phyloP scores from a whole-genome alignment of 257 asterid genomes.

The Fraxinus anomala region DNA sequence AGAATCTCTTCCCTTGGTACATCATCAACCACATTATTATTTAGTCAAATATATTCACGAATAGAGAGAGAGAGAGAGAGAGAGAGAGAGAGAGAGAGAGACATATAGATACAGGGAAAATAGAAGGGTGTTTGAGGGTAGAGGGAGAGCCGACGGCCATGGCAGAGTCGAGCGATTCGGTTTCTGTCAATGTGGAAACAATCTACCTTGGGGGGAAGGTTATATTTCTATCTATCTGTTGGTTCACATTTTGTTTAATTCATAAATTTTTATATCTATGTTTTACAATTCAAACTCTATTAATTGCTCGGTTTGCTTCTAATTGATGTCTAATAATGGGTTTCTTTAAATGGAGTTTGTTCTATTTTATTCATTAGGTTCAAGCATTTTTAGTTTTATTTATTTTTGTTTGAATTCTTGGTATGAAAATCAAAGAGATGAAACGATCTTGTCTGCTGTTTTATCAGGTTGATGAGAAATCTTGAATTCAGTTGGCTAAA shows the following conservation, averaged over 20 bases:
- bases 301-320: neutral
- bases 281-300: neutral
- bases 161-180: conserved; percentile 42
- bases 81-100: conserved; percentile 4
- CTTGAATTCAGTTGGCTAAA: neutral
- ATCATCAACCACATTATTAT: neutral
- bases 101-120: conserved; percentile 18
- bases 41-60: neutral
- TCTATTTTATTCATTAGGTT: neutral
- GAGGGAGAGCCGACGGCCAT: conserved; percentile 40
- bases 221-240: neutral
- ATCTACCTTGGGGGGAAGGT: conserved; percentile 57
- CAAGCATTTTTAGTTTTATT: neutral
- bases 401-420: neutral
- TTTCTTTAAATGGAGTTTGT: neutral
- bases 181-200: conserved; percentile 42
- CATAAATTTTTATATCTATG: neutral
- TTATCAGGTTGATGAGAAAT: neutral
- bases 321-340: neutral
- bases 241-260: neutral
- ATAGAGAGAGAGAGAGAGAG: neutral
- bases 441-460: neutral
- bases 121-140: neutral
- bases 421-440: neutral
- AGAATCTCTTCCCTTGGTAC: neutral